These are phyloP conservation scores for Hawksworthiomyces lignivorus DNA, from an alignment of 2,329 filamentous ascomycete genomes.

Conservation along the genomic window DNA sequence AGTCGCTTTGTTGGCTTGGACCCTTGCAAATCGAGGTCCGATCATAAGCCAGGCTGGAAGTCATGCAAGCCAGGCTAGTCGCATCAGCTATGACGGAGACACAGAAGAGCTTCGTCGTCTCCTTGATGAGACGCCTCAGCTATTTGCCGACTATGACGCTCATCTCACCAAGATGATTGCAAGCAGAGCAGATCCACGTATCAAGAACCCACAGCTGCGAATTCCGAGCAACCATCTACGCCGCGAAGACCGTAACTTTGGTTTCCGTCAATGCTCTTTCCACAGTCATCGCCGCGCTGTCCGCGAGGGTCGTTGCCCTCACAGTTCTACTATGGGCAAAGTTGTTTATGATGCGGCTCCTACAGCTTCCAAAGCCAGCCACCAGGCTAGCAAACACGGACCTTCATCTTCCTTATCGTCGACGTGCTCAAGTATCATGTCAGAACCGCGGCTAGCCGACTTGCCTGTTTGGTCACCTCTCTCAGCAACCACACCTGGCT, in stretches of 20 bases:
- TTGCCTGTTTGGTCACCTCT: conserved; percentile 11
- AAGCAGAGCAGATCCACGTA: conserved; percentile 41
- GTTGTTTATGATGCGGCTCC: too few relatives aligned
- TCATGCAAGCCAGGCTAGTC: conserved; percentile 4
- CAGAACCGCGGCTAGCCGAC: conserved; percentile 8
- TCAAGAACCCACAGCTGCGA: conserved; percentile 55
- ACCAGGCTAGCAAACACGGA: neutral
- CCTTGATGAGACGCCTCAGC: conserved; percentile 36
- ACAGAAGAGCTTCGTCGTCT: conserved; percentile 26
- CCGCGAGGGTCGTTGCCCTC: conserved; percentile 47
- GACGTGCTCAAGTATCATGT: neutral
- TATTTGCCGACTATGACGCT: conserved; percentile 41
- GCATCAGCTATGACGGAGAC: conserved; percentile 14
- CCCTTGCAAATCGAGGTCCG: conserved; percentile 26
- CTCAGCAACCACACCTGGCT: conserved; percentile 3
- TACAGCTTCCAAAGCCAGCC: too few relatives aligned
- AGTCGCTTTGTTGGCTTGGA: conserved; percentile 54
- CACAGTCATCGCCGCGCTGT: conserved; percentile 49
- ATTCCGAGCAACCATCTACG: conserved; percentile 48
- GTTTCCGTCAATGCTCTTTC: conserved; percentile 55
- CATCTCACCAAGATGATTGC: conserved; percentile 46
- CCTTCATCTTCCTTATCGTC: neutral
- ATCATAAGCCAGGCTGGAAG: conserved; percentile 13
- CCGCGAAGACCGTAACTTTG: conserved; percentile 50
- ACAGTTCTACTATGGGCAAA: conserved; percentile 18